Base-by-base conservation (phyloP, 2,329 filamentous ascomycete genomes). In the Phyllosticta ampelicida region DNA sequence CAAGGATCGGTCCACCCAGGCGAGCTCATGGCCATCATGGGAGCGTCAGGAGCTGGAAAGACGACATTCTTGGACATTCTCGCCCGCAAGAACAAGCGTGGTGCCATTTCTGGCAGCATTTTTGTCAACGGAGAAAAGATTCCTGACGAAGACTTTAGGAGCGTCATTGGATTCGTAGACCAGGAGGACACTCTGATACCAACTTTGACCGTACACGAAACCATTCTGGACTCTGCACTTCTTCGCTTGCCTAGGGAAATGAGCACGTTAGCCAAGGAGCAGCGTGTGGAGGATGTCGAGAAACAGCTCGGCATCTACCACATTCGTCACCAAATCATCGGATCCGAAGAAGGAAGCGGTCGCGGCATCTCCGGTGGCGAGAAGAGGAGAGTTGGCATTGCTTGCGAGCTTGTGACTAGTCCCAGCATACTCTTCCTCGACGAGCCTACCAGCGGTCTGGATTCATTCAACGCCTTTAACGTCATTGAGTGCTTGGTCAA, bases 21-120 rank as follows among this genome's bases (percentile, higher is more conserved):
- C n/a, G 90, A 99, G 70, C 83, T 97, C 8, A 89, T 92, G 63
- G 94, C 94, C 9, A 95, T 99, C 66, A 99, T 99, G 92, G 94
- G 94, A 59, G 92, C 94, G 8, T 99, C 94, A 0, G 94, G 94
- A 28, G 95, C 94, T 49, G 94, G 94, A 60, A 99, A 99, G 75
- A 99, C 94, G 0, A 96, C 90, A 0, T 97, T 99, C 72, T 77
- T 99, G 51, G 94, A 99, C 68, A 96, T 99, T 60, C 78, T 99
- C 52, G 94, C 94, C 9, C 85, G 91, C 62, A 99, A 97, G 78
- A 97, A 97, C 74, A 99, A 99, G 75, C 85, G 90, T 30, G 95
- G 94, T 48, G 72, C 78, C 1, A 82, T 87, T 0, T 76, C 80
- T 9, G 95, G 95, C 19, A 83, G 92, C 60, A 95, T 96, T 66